Evolutionary conservation across 1,284 basidiomycete species (phyloP).

Genomic region (Leccinum fallax): DNA sequence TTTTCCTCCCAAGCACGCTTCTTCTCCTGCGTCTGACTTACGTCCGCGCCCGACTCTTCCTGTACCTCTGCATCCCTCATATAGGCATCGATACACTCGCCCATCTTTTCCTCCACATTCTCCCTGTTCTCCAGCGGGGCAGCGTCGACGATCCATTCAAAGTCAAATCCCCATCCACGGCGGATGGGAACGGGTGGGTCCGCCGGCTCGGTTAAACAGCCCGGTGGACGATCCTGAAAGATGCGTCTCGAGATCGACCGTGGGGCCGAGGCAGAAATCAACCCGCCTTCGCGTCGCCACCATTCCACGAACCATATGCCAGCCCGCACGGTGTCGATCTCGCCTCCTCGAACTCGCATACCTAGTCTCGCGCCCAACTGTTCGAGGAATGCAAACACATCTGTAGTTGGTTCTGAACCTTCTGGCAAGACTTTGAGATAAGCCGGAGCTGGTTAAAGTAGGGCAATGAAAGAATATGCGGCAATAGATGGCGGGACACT

Average conservation of each 20-base stretch:
- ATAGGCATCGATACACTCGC: slow-evolving; percentile 62
- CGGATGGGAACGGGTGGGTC: slow-evolving; percentile 22
- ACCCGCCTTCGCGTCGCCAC: slow-evolving; percentile 80
- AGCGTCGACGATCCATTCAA: slow-evolving; percentile 59
- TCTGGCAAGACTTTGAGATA: slow-evolving; percentile 67
- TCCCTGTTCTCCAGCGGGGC: slow-evolving; percentile 9
- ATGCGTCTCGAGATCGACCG: slow-evolving; percentile 26
- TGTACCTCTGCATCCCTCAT: slow-evolving; percentile 46
- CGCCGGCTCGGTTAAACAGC: not conserved
- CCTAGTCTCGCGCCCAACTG: slow-evolving; percentile 74
- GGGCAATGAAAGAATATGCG: not conserved
- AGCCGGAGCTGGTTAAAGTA: slow-evolving; percentile 52
- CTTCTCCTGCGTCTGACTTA: slow-evolving; percentile 73
- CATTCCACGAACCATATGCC: slow-evolving; percentile 81
- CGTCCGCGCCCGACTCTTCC: slow-evolving; percentile 52
- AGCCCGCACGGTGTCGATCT: slow-evolving; percentile 69
- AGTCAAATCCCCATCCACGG: slow-evolving; percentile 80
- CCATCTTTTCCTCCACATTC: slow-evolving; percentile 65
- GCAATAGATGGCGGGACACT: slow-evolving; percentile 33
- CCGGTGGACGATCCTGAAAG: not conserved
- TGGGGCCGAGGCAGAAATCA: slow-evolving; percentile 48
- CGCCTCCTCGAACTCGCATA: slow-evolving; percentile 80
- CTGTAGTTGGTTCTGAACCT: slow-evolving; percentile 54
- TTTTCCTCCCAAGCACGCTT: slow-evolving; percentile 59
- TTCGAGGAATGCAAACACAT: slow-evolving; percentile 66